A percentile compares a stretch with the other conserved stretches of the same genome.
Conservation (phyloP, 2,329 filamentous ascomycete species). For the Exophiala alcalophila region DNA sequence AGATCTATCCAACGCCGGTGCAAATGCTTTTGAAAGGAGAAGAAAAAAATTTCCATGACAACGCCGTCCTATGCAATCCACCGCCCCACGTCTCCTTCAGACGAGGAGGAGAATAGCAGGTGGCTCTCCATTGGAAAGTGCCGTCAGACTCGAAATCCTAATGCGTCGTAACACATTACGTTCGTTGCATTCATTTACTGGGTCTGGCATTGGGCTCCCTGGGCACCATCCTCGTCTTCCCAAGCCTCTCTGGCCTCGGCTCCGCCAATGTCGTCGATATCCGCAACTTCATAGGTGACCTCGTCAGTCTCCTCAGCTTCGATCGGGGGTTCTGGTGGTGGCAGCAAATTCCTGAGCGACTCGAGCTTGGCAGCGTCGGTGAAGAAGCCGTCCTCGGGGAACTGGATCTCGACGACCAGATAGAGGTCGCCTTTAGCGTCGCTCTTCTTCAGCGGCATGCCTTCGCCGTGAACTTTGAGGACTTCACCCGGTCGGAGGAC, state of each 20-base stretch:
- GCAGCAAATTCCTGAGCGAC: slow-evolving; percentile 71
- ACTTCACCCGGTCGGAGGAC: slow-evolving; percentile 79
- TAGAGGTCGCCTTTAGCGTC: slow-evolving; percentile 85
- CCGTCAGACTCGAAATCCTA: too few species aligned
- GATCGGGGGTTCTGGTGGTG: slow-evolving; percentile 60
- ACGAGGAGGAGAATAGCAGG: too few species aligned
- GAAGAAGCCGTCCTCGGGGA: slow-evolving; percentile 84
- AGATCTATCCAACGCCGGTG: slow-evolving; percentile 10
- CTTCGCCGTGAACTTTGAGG: slow-evolving; percentile 81
- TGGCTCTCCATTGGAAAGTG: too few species aligned
- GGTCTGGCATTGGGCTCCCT: slow-evolving; percentile 48
- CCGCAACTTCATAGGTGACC: slow-evolving; percentile 78
- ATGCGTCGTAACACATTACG: slow-evolving; percentile 10
- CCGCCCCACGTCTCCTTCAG: slow-evolving; percentile 2
- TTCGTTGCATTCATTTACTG: slow-evolving; percentile 37
- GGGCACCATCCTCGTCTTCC: slow-evolving; percentile 49
- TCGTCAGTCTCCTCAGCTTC: slow-evolving; percentile 77
- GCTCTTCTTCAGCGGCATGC: slow-evolving; percentile 88
- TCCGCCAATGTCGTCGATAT: slow-evolving; percentile 67
- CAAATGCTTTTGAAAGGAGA: slow-evolving; percentile 7
- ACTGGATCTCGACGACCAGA: slow-evolving; percentile 78
- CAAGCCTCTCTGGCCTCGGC: slow-evolving; percentile 44
- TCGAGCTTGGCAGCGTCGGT: slow-evolving; percentile 64
- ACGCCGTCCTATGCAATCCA: slow-evolving; percentile 11
- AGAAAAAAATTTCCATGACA: not conserved